These are phyloP conservation scores for Russula sp. DNA, from an alignment of 768 basidiomycete genomes.

Conservation along the genomic window DNA sequence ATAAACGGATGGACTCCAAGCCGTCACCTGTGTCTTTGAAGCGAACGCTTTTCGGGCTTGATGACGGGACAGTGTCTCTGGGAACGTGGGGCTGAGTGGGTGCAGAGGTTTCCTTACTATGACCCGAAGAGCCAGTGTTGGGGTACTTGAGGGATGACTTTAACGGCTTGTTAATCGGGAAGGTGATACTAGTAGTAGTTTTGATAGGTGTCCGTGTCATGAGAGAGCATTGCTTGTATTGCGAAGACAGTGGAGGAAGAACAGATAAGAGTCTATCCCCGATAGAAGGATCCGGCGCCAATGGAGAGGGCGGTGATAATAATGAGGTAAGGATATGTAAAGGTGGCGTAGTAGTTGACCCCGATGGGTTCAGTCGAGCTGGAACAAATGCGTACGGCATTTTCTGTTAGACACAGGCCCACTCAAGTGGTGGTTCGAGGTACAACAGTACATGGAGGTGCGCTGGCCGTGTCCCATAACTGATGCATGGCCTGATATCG, in stretches of 20 bases:
- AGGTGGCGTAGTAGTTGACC: background rate
- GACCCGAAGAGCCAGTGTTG: background rate
- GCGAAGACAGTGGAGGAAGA: background rate
- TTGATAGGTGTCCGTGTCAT: background rate
- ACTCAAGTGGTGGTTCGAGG: background rate
- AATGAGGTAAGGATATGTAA: background rate
- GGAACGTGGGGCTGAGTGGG: background rate
- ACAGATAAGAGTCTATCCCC: background rate
- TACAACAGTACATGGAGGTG: background rate
- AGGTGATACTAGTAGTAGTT: no score
- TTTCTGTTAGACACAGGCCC: background rate
- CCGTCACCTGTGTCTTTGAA: conserved; percentile 12
- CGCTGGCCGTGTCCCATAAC: background rate
- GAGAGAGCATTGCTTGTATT: background rate
- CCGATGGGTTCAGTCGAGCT: background rate
- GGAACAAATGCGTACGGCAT: conserved; percentile 14
- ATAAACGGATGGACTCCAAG: conserved; percentile 11
- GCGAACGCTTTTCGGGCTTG: conserved; percentile 1
- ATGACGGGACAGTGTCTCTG: background rate
- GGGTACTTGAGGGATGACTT: conserved; percentile 12
- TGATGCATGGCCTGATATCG: background rate
- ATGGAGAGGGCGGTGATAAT: no score
- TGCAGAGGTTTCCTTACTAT: background rate
- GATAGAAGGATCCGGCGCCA: background rate
- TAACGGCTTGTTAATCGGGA: background rate